These are phyloP conservation scores for Cubamyces lactineus DNA, from an alignment of 768 basidiomycete species.

Conservation along the genomic window DNA sequence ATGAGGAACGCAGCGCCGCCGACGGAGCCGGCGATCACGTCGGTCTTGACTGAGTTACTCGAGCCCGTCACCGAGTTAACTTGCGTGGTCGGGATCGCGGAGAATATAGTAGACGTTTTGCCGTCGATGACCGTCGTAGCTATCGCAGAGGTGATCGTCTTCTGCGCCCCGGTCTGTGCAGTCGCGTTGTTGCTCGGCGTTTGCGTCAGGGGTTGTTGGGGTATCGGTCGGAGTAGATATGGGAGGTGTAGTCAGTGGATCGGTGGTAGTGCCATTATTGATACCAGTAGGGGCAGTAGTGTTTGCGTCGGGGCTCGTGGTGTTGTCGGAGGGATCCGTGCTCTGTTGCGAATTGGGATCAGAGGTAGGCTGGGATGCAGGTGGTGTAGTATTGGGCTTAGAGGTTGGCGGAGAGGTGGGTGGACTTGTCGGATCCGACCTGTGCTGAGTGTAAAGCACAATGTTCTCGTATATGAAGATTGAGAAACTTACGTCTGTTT, in stretches of 20 bases:
- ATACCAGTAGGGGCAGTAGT: neutral
- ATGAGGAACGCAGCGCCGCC: conserved; percentile 33
- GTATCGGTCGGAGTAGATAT: neutral
- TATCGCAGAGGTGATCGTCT: conserved; percentile 24
- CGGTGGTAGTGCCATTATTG: neutral
- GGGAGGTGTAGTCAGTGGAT: neutral
- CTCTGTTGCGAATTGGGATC: neutral
- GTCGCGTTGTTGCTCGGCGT: neutral
- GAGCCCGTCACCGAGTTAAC: conserved; percentile 4
- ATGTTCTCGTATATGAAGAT: no score
- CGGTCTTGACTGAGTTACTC: conserved; percentile 21
- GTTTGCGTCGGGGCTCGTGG: neutral
- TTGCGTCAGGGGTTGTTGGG: neutral
- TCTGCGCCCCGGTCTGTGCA: neutral
- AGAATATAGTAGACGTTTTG: conserved; percentile 21
- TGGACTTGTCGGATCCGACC: conserved; percentile 9
- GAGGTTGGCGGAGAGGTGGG: conserved; percentile 7
- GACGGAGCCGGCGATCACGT: conserved; percentile 37
- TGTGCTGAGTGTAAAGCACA: neutral
- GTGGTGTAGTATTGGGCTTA: conserved; percentile 1
- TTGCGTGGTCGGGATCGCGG: conserved; percentile 30
- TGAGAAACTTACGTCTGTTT: neutral
- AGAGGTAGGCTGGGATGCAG: neutral
- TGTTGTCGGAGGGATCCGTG: conserved; percentile 6
- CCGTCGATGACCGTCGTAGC: conserved; percentile 24